Percentiles rank a stretch among this genome's conserved stretches.
These are phyloP conservation scores for Wickerhamomyces alni DNA, from an alignment of 805 yeast genomes.

Conservation along the genomic window DNA sequence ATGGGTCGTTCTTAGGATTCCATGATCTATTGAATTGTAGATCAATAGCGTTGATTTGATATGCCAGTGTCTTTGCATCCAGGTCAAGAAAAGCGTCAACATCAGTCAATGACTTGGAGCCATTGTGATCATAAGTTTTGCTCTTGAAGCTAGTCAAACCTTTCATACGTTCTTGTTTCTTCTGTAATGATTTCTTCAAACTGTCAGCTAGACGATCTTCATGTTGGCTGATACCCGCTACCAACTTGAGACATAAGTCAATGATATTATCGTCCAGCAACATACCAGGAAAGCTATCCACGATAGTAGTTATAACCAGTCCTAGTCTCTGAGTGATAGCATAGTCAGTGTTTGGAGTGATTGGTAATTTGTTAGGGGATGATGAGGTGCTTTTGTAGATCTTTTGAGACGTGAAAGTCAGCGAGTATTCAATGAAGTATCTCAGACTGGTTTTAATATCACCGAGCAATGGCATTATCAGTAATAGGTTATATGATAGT, in stretches of 20 bases:
- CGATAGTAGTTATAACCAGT: slow-evolving; percentile 48
- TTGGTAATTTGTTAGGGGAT: slow-evolving; percentile 11
- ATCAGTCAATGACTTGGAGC: slow-evolving; percentile 22
- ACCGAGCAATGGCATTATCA: slow-evolving; percentile 50
- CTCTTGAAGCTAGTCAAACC: slow-evolving; percentile 27
- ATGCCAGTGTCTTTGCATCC: slow-evolving; percentile 49
- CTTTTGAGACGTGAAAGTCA: slow-evolving; percentile 26
- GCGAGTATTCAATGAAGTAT: slow-evolving; percentile 38
- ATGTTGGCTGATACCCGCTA: slow-evolving; percentile 42
- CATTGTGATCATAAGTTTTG: slow-evolving; percentile 14
- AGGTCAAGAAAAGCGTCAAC: slow-evolving; percentile 48
- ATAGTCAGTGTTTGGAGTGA: slow-evolving; percentile 29
- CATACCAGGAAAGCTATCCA: slow-evolving; percentile 61
- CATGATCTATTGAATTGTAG: slow-evolving; percentile 58
- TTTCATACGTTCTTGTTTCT: slow-evolving; percentile 41
- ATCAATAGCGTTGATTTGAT: slow-evolving; percentile 62
- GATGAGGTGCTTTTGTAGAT: slow-evolving; percentile 11
- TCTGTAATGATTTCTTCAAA: slow-evolving; percentile 47
- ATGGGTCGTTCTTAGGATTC: slow-evolving; percentile 77
- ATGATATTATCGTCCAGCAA: slow-evolving; percentile 57
- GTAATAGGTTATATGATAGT: slow-evolving; percentile 36
- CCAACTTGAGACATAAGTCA: slow-evolving; percentile 47
- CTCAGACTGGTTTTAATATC: slow-evolving; percentile 38
- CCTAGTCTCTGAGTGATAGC: slow-evolving; percentile 46
- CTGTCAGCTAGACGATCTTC: slow-evolving; percentile 42